A percentile compares a stretch with the other conserved stretches of the same genome.
Conservation (phyloP, 2,329 filamentous ascomycete genomes). For the Clonostachys sp. region DNA sequence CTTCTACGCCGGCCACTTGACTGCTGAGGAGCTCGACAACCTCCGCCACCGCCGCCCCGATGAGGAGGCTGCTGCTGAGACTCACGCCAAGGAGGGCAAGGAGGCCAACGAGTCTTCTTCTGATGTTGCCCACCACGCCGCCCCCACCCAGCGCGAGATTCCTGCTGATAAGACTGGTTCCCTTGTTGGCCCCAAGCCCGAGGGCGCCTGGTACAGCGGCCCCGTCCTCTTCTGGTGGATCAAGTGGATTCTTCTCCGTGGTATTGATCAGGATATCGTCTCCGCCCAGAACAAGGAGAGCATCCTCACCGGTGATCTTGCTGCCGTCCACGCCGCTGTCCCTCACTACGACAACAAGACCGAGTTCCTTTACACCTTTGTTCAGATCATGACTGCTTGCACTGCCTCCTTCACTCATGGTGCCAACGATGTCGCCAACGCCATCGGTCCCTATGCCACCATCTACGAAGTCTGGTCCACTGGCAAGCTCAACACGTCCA, state of each 20-base stretch:
- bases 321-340: constrained; percentile 38
- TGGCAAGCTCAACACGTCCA: constrained; percentile 23
- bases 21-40: constrained; percentile 34
- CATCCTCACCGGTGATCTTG: constrained; percentile 39
- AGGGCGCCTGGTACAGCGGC: constrained; percentile 31
- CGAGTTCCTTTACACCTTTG: constrained; percentile 43
- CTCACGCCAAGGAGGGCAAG: constrained; percentile 4
- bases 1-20: constrained; percentile 45
- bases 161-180: constrained; percentile 1
- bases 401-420: constrained; percentile 53
- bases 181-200: constrained; percentile 17
- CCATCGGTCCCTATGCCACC: constrained; percentile 44
- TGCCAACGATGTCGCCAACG: constrained; percentile 51
- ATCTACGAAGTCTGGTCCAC: constrained; percentile 44
- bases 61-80: not conserved
- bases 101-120: not conserved
- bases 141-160: constrained; percentile 2
- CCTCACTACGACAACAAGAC: constrained; percentile 48
- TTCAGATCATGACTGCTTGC: constrained; percentile 44
- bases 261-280: constrained; percentile 43
- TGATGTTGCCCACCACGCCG: not conserved
- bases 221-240: constrained; percentile 32
- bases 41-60: constrained; percentile 10
- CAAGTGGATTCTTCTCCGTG: constrained; percentile 36
- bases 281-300: constrained; percentile 38